Evolutionary conservation across 345 rosid genomes (phyloP).

Genomic region (Hypericum androsaemum): DNA sequence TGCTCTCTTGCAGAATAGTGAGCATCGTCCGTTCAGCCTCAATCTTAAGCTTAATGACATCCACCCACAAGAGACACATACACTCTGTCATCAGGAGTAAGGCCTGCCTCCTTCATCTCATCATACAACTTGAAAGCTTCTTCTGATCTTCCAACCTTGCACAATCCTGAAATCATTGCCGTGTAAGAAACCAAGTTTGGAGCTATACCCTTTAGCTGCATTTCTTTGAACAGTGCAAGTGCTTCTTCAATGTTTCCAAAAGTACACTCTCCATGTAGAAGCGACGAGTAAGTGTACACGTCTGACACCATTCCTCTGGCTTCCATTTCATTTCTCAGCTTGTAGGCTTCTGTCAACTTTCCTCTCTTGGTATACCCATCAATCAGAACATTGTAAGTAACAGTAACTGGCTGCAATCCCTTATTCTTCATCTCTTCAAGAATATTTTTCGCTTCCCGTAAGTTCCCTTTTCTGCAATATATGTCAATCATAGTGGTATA

Average conservation of each 20-base stretch:
- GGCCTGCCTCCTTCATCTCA: conserved; percentile 53
- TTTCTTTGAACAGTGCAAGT: conserved; percentile 47
- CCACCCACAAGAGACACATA: conserved; percentile 64
- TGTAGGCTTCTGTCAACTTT: conserved; percentile 52
- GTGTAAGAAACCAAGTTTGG: conserved; percentile 48
- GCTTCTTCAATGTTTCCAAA: conserved; percentile 55
- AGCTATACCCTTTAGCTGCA: conserved; percentile 38
- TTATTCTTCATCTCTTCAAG: conserved; percentile 50
- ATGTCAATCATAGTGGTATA: conserved; percentile 62
- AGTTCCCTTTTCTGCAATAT: conserved; percentile 70
- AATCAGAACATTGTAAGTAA: conserved; percentile 60
- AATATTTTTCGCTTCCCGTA: conserved; percentile 60
- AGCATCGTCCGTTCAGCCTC: too few relatives aligned
- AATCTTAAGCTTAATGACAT: conserved; percentile 28
- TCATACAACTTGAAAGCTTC: conserved; percentile 63
- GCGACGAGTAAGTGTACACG: conserved; percentile 60
- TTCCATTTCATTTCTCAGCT: conserved; percentile 50
- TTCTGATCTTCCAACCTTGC: conserved; percentile 64
- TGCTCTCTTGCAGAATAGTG: too few relatives aligned
- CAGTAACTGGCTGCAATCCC: conserved; percentile 39
- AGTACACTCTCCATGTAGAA: conserved; percentile 67
- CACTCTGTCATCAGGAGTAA: conserved; percentile 53
- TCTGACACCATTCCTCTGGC: conserved; percentile 39
- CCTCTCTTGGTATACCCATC: conserved; percentile 60
- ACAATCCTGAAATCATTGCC: conserved; percentile 57